These are phyloP conservation scores for Urochloa ruziziensis DNA, from an alignment of 176 grass and related monocot species.

Conservation along the genomic window DNA sequence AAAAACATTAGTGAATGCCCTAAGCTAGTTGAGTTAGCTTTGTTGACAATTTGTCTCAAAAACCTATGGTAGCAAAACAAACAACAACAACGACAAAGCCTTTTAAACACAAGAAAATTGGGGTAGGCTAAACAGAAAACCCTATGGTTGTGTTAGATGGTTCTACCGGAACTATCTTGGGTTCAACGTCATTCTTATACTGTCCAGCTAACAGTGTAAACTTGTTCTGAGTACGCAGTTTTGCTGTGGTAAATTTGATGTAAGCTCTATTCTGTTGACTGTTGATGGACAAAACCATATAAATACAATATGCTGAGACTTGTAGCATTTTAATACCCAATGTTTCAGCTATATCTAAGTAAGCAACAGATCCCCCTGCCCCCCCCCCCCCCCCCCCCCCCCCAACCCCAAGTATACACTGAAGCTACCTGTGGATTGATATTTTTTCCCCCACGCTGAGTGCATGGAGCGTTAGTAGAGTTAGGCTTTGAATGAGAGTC, in stretches of 20 bases:
- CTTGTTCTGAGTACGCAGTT: slow-evolving; percentile 10
- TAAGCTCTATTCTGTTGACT: slow-evolving; percentile 3
- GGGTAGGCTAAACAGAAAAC: background rate
- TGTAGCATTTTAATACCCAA: slow-evolving; percentile 5
- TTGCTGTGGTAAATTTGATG: slow-evolving; percentile 23
- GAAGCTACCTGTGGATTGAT: background rate
- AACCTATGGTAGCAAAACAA: background rate
- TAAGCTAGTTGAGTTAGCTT: background rate
- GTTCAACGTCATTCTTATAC: background rate
- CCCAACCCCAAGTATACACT: background rate
- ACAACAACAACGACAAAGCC: background rate
- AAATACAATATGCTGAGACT: slow-evolving; percentile 5
- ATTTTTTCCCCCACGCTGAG: background rate
- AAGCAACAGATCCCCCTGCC: background rate
- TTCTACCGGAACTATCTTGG: background rate
- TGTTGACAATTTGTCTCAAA: background rate
- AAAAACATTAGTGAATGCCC: background rate
- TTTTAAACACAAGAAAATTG: background rate
- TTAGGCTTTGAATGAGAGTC: background rate
- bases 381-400: no score
- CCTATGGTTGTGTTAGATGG: background rate
- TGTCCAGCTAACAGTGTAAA: slow-evolving; percentile 7
- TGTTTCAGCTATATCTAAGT: slow-evolving; percentile 30
- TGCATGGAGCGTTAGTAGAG: slow-evolving; percentile 11
- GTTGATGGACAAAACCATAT: background rate